Evolutionary conservation across 768 basidiomycete species (phyloP), one percentile per base, ranked within the genome.

Genomic region (Hypholoma sublateritium): DNA sequence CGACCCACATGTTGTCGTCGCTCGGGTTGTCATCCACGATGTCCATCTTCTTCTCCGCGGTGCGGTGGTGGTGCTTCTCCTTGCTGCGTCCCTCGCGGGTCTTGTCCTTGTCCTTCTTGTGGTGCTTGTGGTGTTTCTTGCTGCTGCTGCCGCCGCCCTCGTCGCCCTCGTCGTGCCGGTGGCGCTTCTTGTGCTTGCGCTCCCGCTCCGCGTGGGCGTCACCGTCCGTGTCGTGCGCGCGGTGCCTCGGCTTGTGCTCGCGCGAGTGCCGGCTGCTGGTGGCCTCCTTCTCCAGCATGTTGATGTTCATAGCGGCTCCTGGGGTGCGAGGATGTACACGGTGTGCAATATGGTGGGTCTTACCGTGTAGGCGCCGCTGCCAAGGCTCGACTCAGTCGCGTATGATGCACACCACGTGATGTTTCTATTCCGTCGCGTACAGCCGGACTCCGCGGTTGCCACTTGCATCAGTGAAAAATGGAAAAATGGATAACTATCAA

Each of bases 1-100:
- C 94, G 21, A 87, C 81, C 93, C 93, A 95, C 75, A 92, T 81
- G 54, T 86, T 86, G 16, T 87, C 85, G 67, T 85, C 87, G 59
- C 84, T 76, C 14, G 80, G 78, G 66, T 94, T 88, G 63, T 93
- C 90, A 67, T 92, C 92, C 24, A 88, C 70, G 34, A 81, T 79
- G 36, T 74, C 69, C 51, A 82, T 69, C 55, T 70, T 78, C 61
- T 74, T 78, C 17, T 73, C 69, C 14, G 70, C 70, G 16, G 77
- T 73, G 22, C 69, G 77, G 36, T 74, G 69, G 43, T 81, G 67
- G 55, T 71, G 77, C 59, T 72, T 77, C 14, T 72, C 68, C 21
- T 72, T 69, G 16, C 78, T 32, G 28, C 28, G 3, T 1, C 28
- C 28, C 28, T 32, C 28, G 9, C 28, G 28, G 5, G 28, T 74